Evolutionary conservation across 2,329 filamentous ascomycete species (phyloP).

Genomic region (Phaeosphaeria sp.): DNA sequence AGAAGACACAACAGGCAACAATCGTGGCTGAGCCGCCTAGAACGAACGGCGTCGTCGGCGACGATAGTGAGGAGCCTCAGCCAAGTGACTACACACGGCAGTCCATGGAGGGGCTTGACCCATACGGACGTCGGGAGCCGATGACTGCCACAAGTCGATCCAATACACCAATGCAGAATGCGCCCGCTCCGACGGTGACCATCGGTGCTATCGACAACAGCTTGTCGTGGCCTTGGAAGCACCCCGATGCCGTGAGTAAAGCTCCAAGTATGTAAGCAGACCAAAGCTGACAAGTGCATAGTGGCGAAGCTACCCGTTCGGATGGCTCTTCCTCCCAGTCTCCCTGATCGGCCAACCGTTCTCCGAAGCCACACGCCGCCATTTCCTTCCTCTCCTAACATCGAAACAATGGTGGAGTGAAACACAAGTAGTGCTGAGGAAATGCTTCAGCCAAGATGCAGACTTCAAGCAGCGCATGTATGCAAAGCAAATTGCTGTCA

Average conservation of each 20-base stretch:
- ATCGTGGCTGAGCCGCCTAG: slow-evolving; percentile 85
- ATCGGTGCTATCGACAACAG: slow-evolving; percentile 98
- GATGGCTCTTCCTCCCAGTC: slow-evolving; percentile 96
- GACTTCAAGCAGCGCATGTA: slow-evolving; percentile 99
- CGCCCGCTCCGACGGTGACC: slow-evolving; percentile 66
- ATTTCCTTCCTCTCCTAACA: slow-evolving; percentile 94
- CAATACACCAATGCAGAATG: slow-evolving; percentile 60
- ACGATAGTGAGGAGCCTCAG: slow-evolving; percentile 35
- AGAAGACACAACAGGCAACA: slow-evolving; percentile 79
- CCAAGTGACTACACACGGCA: slow-evolving; percentile 65
- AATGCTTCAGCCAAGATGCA: slow-evolving; percentile 87
- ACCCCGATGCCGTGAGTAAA: slow-evolving; percentile 78
- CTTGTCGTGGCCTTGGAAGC: slow-evolving; percentile 98
- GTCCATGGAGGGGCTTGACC: slow-evolving; percentile 63
- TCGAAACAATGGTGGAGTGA: slow-evolving; percentile 97
- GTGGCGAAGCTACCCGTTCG: slow-evolving; percentile 92
- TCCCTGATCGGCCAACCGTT: slow-evolving; percentile 96
- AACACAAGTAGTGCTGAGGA: slow-evolving; percentile 83
- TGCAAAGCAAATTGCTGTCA: slow-evolving; percentile 95
- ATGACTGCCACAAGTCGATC: slow-evolving; percentile 76
- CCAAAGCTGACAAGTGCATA: slow-evolving; percentile 35
- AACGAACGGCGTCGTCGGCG: slow-evolving; percentile 55
- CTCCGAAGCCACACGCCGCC: slow-evolving; percentile 88
- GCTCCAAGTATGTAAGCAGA: slow-evolving; percentile 24
- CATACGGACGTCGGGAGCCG: slow-evolving; percentile 79